These are phyloP conservation scores for Raffaelea deltoideospora DNA, from an alignment of 2,329 filamentous ascomycete genomes.

Conservation along the genomic window DNA sequence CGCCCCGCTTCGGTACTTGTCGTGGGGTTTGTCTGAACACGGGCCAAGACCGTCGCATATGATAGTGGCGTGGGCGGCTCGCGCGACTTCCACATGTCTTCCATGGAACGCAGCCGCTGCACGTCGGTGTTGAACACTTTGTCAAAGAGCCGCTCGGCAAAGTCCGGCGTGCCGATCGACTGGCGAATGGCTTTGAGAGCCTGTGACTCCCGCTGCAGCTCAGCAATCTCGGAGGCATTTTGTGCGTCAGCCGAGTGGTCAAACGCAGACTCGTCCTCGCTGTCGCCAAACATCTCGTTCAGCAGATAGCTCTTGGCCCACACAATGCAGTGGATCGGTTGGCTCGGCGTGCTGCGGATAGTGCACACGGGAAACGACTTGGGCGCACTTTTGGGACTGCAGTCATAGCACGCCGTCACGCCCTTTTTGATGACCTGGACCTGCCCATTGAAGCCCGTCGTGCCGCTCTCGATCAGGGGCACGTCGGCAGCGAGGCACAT, in stretches of 20 bases:
- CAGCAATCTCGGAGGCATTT: constrained; percentile 75
- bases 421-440: constrained; percentile 94
- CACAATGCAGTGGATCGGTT: constrained; percentile 96
- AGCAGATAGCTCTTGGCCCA: constrained; percentile 97
- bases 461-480: constrained; percentile 88
- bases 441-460: constrained; percentile 93
- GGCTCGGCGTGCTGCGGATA: constrained; percentile 87
- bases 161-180: constrained; percentile 64
- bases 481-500: constrained; percentile 92
- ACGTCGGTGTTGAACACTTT: constrained; percentile 89
- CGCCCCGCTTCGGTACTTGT: constrained; percentile 34
- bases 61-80: constrained; percentile 58
- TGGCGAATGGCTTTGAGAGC: constrained; percentile 71
- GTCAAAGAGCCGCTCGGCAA: constrained; percentile 69
- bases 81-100: constrained; percentile 91
- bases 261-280: constrained; percentile 71
- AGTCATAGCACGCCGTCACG: constrained; percentile 91
- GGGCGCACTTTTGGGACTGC: constrained; percentile 73
- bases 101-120: constrained; percentile 65
- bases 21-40: too few species aligned
- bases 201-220: constrained; percentile 68
- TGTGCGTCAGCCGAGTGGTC: constrained; percentile 70
- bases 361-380: constrained; percentile 95
- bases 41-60: constrained; percentile 44
- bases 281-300: constrained; percentile 84